Evolutionary conservation across 2,329 filamentous ascomycete genomes (phyloP), one percentile per base, ranked within the genome.

Genomic region (Phyllosticta capitalensis): DNA sequence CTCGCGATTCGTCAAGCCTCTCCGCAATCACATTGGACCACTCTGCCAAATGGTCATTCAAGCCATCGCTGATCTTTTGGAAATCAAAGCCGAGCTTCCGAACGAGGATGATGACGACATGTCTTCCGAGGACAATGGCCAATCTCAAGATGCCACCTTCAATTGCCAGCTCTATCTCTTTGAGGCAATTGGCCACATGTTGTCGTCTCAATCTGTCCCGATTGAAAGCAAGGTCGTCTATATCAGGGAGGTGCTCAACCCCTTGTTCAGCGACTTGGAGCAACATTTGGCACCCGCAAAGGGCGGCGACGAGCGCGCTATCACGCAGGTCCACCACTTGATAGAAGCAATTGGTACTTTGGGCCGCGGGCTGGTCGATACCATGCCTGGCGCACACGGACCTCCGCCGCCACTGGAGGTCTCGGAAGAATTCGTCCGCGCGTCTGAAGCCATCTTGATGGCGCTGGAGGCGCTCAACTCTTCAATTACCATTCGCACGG

Each of bases 261-360:
- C 94, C 12, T 78, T 99, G 9, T 95, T 96, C 70, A 76, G 81
- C n/a, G 92, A 97, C 67, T 88, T 99, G 80, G 86, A 96, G 71
- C 82, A 82, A 58, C 86, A 92, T 67, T 79, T 99, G 19, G 79
- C 80, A 10, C 78, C 85, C 59, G 94, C 92, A 26, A 90, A 90
- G 71, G 78, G 83, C 49, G 89, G 89, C 12, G 91, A 97, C 69
- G 85, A 90, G 54, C 86, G 91, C 67, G 88, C 92, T 1, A 78
- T 87, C 48, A 78, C 96, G 19, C 94, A 99, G 74, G 89, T 96
- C 19, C 94, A 99, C 71, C 94, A 99, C 72, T 88, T 95, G 65
- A 90, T 99, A 65, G 92, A 96, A 88, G 95, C 95, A 17, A 79
- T 99, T 28, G 94, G 94, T 12, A 96, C 91, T 0, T 78, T 99